phyloP scores from a whole-genome alignment of 1,284 basidiomycete genomes.

The Inonotus hispidus region DNA sequence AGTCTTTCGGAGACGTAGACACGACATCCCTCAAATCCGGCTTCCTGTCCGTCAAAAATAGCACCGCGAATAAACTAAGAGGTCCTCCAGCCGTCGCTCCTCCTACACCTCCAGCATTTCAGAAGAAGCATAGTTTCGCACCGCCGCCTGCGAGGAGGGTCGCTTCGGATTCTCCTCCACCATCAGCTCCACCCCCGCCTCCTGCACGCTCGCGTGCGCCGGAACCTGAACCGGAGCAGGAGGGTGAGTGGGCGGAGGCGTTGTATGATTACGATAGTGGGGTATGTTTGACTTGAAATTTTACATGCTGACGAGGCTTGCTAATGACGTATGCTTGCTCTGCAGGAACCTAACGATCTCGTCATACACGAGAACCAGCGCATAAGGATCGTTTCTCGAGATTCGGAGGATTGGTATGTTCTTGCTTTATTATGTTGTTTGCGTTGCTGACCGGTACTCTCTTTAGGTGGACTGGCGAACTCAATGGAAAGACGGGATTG shows the following conservation, averaged over 20 bases:
- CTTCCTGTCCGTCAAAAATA: slow-evolving; percentile 41
- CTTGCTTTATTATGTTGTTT: background rate
- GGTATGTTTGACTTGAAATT: slow-evolving; percentile 37
- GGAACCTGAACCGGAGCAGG: slow-evolving; percentile 32
- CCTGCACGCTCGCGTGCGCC: slow-evolving; percentile 22
- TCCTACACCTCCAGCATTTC: slow-evolving; percentile 44
- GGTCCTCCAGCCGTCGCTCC: slow-evolving; percentile 33
- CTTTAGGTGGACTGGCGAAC: slow-evolving; percentile 69
- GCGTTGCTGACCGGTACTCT: background rate
- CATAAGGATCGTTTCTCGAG: slow-evolving; percentile 54
- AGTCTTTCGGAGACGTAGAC: slow-evolving; percentile 59
- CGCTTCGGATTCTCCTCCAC: slow-evolving; percentile 21
- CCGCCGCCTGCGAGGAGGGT: slow-evolving; percentile 49
- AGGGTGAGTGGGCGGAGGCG: slow-evolving; percentile 66
- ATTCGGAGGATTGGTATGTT: slow-evolving; percentile 69
- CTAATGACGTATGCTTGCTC: background rate
- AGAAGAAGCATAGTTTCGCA: slow-evolving; percentile 38
- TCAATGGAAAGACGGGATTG: slow-evolving; percentile 56
- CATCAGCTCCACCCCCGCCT: slow-evolving; percentile 11
- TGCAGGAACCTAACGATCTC: slow-evolving; percentile 63
- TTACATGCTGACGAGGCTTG: background rate
- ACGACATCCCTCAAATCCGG: slow-evolving; percentile 47
- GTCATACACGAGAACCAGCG: slow-evolving; percentile 47
- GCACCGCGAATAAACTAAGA: slow-evolving; percentile 37
- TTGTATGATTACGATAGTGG: slow-evolving; percentile 68